These are phyloP conservation scores for Penicillium manginii DNA, from an alignment of 495 filamentous ascomycete genomes.

Conservation along the genomic window DNA sequence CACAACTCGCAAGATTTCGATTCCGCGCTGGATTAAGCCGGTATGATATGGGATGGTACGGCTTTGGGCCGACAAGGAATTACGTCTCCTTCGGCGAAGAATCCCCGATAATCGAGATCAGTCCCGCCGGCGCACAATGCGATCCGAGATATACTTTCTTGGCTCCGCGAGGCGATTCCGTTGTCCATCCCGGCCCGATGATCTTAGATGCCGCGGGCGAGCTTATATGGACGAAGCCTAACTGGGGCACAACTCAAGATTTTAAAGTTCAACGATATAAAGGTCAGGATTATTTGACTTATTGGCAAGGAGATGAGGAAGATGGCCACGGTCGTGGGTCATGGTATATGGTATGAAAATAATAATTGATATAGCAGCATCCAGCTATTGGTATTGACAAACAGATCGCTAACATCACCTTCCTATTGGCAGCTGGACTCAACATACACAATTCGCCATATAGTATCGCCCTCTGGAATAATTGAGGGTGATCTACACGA, in stretches of 20 bases:
- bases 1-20: slow-evolving; percentile 36
- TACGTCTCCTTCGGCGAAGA: slow-evolving; percentile 41
- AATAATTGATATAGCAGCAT: not conserved
- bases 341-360: slow-evolving; percentile 53
- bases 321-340: slow-evolving; percentile 52
- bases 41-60: slow-evolving; percentile 43
- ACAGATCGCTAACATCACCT: not conserved
- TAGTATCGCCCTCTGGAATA: slow-evolving; percentile 39
- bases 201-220: slow-evolving; percentile 50
- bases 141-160: slow-evolving; percentile 48
- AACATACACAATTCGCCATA: slow-evolving; percentile 45
- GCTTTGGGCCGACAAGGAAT: slow-evolving; percentile 37
- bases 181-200: slow-evolving; percentile 47
- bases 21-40: slow-evolving; percentile 35
- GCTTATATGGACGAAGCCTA: slow-evolving; percentile 48
- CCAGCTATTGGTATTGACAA: not conserved
- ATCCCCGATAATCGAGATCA: slow-evolving; percentile 37
- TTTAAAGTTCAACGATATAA: slow-evolving; percentile 50
- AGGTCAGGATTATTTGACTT: slow-evolving; percentile 53
- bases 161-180: slow-evolving; percentile 47
- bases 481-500: slow-evolving; percentile 49
- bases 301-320: slow-evolving; percentile 56
- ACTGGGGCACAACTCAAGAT: slow-evolving; percentile 48
- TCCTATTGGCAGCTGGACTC: slow-evolving; percentile 44
- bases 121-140: slow-evolving; percentile 36